Base-by-base conservation (phyloP, 1,139 yeast genomes). In the Saccharomyces hybrid region DNA sequence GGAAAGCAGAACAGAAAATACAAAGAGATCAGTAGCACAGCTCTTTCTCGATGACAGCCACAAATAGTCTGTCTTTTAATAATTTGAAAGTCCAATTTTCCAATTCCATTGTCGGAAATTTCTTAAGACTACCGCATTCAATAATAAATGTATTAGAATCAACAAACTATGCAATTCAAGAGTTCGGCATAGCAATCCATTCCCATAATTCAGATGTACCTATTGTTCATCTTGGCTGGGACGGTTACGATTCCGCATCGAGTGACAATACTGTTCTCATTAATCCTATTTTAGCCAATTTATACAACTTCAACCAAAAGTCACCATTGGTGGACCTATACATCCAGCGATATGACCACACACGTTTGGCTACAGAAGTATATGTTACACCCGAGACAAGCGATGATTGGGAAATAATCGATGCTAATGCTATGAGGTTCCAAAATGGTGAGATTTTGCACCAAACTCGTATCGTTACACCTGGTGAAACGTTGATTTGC, bases 351-450 rank as follows among this genome's bases (percentile, higher is more conserved):
- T 74, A 68, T 49, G 69, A 78, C 41, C 75, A 79, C 38, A 75
- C 78, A 13, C 79, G 75, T 26, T 77, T 73, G 52, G 83, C 90
- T 0, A 71, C 76, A 6, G 80, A 83, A 5, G 83, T 91, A 7
- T 83, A 81, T 64, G 76, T 91, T 49, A 97, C 89, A 65, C 98
- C 98, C 0, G 71, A 80, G 38, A 77, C 88, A 0, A 71, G 84
- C 2, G 79, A 86, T 3, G 99, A 93, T 67, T 93, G 98, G 98
- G 98, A 91, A 62, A 74, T 88, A 46, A 88, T 90, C 5, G 97
- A 90, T 65, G 73, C 87, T 3, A 88, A 93, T 69, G 95, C 96
- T 1, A 83, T 79, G 50, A 80, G 78, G 51, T 78, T 93, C 46
- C 98, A 93, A 65, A 82, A 82, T 51, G 82, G 82, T 61, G 44